A percentile compares a stretch with the other conserved stretches of the same genome.
These are phyloP conservation scores for Escallonia rubra DNA, from an alignment of 129 eudicot species.

Conservation along the genomic window DNA sequence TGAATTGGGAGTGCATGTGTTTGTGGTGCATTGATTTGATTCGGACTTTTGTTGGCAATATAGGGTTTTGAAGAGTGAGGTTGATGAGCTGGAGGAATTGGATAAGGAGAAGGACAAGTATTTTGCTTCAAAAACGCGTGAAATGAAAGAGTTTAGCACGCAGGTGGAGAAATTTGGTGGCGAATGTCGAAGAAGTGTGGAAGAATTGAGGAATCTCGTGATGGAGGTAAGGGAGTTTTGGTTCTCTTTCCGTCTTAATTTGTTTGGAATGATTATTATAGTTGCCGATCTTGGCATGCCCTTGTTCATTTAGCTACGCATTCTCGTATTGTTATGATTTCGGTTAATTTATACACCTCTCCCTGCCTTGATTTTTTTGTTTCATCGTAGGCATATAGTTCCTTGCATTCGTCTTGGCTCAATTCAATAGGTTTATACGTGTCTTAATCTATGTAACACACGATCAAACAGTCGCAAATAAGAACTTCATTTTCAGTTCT, in stretches of 20 bases:
- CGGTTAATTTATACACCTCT: not conserved
- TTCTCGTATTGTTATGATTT: not conserved
- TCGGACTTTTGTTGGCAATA: slow-evolving; percentile 14
- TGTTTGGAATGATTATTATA: not conserved
- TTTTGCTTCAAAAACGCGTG: slow-evolving; percentile 21
- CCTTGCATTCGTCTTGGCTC: no score
- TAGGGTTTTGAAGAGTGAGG: slow-evolving; percentile 53
- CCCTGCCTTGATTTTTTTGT: not conserved
- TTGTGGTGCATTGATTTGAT: not conserved
- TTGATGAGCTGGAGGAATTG: slow-evolving; percentile 39
- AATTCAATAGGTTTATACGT: no score
- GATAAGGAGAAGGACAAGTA: slow-evolving; percentile 38
- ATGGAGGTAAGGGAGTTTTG: slow-evolving; percentile 29
- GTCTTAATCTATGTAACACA: no score
- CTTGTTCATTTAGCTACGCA: no score
- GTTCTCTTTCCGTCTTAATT: not conserved
- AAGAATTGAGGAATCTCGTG: slow-evolving; percentile 27
- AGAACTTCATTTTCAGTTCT: no score
- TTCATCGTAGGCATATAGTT: not conserved
- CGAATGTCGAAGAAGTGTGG: slow-evolving; percentile 27
- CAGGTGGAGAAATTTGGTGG: slow-evolving; percentile 17
- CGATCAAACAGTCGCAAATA: no score
- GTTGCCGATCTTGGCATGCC: no score
- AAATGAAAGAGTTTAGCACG: slow-evolving; percentile 39
- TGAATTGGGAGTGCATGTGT: no score